phyloP scores from a whole-genome alignment of 495 filamentous ascomycete genomes.

The Penicillium atrosanguineum region DNA sequence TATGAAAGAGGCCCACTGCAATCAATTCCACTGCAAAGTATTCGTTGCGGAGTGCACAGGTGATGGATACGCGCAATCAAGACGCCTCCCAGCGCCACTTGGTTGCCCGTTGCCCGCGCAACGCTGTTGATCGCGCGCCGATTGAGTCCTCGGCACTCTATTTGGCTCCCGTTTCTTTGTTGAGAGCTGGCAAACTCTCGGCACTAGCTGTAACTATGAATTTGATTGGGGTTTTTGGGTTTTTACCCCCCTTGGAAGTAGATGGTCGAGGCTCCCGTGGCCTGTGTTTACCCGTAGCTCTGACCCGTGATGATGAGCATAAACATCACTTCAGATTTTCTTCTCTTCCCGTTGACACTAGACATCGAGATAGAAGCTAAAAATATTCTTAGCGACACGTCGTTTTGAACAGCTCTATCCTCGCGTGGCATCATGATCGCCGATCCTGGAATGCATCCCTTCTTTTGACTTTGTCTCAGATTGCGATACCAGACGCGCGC shows the following conservation, averaged over 20 bases:
- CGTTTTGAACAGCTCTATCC: background rate
- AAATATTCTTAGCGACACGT: background rate
- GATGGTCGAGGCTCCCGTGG: constrained; percentile 3
- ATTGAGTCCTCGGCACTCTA: constrained; percentile 16
- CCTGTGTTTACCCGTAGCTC: constrained; percentile 8
- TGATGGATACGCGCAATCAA: constrained; percentile 1
- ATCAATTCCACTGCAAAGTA: background rate
- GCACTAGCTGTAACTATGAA: background rate
- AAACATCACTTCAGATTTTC: constrained; percentile 1
- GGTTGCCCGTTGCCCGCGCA: constrained; percentile 11
- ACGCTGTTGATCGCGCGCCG: constrained; percentile 12
- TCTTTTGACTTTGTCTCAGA: constrained; percentile 28
- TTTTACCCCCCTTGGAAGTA: background rate
- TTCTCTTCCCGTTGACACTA: background rate
- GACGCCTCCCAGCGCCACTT: background rate
- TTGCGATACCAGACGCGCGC: constrained; percentile 10
- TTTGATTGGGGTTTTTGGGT: constrained; percentile 12
- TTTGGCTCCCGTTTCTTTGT: constrained; percentile 18
- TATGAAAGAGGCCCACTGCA: background rate
- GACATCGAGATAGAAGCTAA: background rate
- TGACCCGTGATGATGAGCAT: background rate
- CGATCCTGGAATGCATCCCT: constrained; percentile 31
- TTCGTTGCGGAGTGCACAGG: background rate
- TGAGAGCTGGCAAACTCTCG: constrained; percentile 2
- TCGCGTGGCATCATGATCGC: constrained; percentile 29